phyloP scores from a whole-genome alignment of 2,329 filamentous ascomycete species.

The Sarocladium brachiariae region DNA sequence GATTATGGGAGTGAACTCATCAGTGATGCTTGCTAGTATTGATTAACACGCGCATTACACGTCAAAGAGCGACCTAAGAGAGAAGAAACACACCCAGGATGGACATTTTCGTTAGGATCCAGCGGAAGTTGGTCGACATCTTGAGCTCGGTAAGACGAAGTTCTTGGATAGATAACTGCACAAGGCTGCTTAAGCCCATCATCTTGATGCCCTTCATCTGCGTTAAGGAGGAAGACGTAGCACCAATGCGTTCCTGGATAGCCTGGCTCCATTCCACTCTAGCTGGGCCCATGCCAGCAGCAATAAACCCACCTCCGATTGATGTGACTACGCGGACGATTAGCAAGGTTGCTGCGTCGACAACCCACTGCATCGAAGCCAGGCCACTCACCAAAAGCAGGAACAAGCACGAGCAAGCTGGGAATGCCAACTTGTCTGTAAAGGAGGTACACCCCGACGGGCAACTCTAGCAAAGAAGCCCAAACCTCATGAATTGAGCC shows the following conservation, averaged over 20 bases:
- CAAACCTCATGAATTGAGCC: constrained; percentile 29
- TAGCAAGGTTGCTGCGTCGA: too few relatives aligned
- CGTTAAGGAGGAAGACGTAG: constrained; percentile 31
- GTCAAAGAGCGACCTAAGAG: neutral
- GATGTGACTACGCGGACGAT: constrained; percentile 18
- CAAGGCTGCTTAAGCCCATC: constrained; percentile 30
- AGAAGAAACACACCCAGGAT: constrained; percentile 19
- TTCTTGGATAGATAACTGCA: constrained; percentile 25
- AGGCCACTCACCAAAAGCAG: constrained; percentile 19
- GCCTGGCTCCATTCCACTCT: constrained; percentile 30
- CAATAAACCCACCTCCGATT: constrained; percentile 15
- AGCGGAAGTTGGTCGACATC: constrained; percentile 29
- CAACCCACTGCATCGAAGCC: neutral
- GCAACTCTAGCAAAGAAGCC: constrained; percentile 30
- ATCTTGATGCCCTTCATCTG: constrained; percentile 39
- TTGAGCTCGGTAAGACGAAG: constrained; percentile 31
- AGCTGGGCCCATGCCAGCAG: constrained; percentile 24
- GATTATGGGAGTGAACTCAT: constrained; percentile 23
- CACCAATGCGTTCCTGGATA: constrained; percentile 32
- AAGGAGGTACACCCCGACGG: constrained; percentile 29
- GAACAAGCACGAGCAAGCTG: constrained; percentile 21
- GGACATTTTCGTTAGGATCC: constrained; percentile 25
- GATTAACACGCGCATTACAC: too few relatives aligned
- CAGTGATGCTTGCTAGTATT: constrained; percentile 18
- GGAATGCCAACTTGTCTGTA: constrained; percentile 25